phyloP scores from a whole-genome alignment of 169 alveolate species.

The Cryptosporidium meleagridis region DNA sequence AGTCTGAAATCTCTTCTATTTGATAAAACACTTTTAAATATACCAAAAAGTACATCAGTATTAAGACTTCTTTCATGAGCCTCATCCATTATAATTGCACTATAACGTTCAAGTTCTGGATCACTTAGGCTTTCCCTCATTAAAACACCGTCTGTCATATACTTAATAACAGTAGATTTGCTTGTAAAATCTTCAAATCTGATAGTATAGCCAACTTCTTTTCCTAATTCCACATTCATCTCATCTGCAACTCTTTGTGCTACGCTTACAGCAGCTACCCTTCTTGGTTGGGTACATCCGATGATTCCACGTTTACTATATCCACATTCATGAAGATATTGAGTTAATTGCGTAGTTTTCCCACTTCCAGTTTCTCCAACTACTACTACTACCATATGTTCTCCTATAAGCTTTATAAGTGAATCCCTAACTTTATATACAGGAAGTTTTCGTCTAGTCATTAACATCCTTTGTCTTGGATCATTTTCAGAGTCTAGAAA shows the following conservation, averaged over 20 bases:
- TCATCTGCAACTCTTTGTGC: constrained; percentile 99
- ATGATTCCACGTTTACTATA: constrained; percentile 91
- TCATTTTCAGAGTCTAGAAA: background rate
- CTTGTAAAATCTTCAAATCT: constrained; percentile 99
- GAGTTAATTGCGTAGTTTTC: constrained; percentile 97
- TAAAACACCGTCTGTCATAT: constrained; percentile 99
- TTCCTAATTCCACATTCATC: constrained; percentile 94
- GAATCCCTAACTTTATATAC: constrained; percentile 84
- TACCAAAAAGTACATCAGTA: constrained; percentile 99
- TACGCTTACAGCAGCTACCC: constrained; percentile 99
- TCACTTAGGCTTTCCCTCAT: constrained; percentile 98
- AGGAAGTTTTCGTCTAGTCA: constrained; percentile 82
- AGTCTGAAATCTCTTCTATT: constrained; percentile 96
- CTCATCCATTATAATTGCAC: constrained; percentile 99
- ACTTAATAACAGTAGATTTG: constrained; percentile 93
- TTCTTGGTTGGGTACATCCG: constrained; percentile 99
- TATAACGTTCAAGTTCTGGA: constrained; percentile 96
- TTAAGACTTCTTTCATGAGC: constrained; percentile 99
- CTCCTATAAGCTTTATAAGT: constrained; percentile 82
- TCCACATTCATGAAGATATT: constrained; percentile 95
- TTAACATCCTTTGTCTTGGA: background rate
- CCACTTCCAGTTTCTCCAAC: constrained; percentile 99
- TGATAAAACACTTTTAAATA: constrained; percentile 93
- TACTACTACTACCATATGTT: constrained; percentile 94
- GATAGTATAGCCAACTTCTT: constrained; percentile 97